These are phyloP conservation scores for Raffaelea albimanens DNA, from an alignment of 2,329 filamentous ascomycete species.

Conservation along the genomic window DNA sequence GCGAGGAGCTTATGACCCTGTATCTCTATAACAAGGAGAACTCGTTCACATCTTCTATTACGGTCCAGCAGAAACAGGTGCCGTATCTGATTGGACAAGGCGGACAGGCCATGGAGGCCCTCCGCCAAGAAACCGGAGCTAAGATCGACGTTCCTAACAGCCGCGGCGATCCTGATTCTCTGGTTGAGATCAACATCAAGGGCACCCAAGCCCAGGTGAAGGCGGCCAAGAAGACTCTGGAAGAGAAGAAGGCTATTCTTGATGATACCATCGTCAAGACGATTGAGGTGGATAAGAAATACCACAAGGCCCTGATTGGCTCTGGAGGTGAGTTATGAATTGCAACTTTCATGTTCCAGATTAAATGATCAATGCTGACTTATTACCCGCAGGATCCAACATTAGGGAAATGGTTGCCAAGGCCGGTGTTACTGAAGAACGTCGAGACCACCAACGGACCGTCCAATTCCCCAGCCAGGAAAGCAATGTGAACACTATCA, in stretches of 20 bases:
- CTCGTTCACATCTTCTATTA: conserved; percentile 68
- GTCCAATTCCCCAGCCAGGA: conserved; percentile 93
- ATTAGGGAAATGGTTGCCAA: conserved; percentile 78
- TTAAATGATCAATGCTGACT: too few species aligned
- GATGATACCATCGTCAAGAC: conserved; percentile 81
- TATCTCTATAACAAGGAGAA: conserved; percentile 87
- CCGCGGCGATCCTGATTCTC: conserved; percentile 58
- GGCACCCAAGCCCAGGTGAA: conserved; percentile 87
- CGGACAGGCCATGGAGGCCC: conserved; percentile 81
- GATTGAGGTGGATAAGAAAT: conserved; percentile 87
- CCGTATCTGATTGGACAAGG: conserved; percentile 90
- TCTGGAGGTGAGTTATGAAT: conserved; percentile 59
- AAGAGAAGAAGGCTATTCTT: conserved; percentile 78
- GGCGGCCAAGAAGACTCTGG: conserved; percentile 80
- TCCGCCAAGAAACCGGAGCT: conserved; percentile 75
- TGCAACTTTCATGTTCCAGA: too few species aligned
- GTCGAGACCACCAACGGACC: conserved; percentile 73
- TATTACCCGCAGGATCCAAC: conserved; percentile 57
- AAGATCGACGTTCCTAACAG: conserved; percentile 86
- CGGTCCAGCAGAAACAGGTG: conserved; percentile 83
- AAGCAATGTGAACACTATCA: conserved; percentile 71
- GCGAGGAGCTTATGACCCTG: conserved; percentile 82
- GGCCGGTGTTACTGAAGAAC: conserved; percentile 83
- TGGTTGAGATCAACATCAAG: conserved; percentile 83
- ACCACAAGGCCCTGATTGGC: conserved; percentile 85